These are phyloP conservation scores for Sphaerulina populicola DNA, from an alignment of 2,329 filamentous ascomycete species.

Conservation along the genomic window DNA sequence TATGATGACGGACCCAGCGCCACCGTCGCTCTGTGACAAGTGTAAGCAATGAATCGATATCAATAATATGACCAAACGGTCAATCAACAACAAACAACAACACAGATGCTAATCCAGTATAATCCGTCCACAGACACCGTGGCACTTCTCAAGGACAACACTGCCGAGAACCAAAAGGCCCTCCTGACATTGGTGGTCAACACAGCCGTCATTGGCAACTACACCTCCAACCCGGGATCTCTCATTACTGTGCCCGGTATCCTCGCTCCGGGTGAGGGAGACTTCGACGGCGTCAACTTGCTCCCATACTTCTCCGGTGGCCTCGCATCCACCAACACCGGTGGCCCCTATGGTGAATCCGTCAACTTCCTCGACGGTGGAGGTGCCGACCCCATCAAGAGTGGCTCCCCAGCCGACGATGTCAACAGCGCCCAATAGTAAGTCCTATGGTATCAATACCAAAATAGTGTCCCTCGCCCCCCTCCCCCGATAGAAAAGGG, in stretches of 20 bases:
- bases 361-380: slow-evolving; percentile 57
- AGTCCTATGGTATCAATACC: too few relatives aligned
- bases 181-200: slow-evolving; percentile 53
- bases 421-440: slow-evolving; percentile 51
- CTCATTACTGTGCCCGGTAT: slow-evolving; percentile 44
- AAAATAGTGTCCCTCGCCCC: too few relatives aligned
- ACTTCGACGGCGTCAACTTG: slow-evolving; percentile 48
- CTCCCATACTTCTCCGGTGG: slow-evolving; percentile 52
- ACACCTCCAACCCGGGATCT: slow-evolving; percentile 4
- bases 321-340: slow-evolving; percentile 47
- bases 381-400: slow-evolving; percentile 48
- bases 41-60: not conserved
- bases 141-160: slow-evolving; percentile 51
- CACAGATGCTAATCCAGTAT: not conserved
- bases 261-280: slow-evolving; percentile 43
- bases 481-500: too few relatives aligned
- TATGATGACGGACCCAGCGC: not conserved
- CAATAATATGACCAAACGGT: too few relatives aligned
- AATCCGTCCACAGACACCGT: slow-evolving; percentile 39
- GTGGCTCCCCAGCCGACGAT: slow-evolving; percentile 48
- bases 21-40: slow-evolving; percentile 3
- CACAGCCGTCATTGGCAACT: slow-evolving; percentile 51
- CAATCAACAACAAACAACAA: too few relatives aligned
- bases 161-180: slow-evolving; percentile 49
- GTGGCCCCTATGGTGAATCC: slow-evolving; percentile 39